A percentile compares a stretch with the other conserved stretches of the same genome.
These are phyloP conservation scores for Podospora pseudopauciseta DNA, from an alignment of 495 filamentous ascomycete species.

Conservation along the genomic window DNA sequence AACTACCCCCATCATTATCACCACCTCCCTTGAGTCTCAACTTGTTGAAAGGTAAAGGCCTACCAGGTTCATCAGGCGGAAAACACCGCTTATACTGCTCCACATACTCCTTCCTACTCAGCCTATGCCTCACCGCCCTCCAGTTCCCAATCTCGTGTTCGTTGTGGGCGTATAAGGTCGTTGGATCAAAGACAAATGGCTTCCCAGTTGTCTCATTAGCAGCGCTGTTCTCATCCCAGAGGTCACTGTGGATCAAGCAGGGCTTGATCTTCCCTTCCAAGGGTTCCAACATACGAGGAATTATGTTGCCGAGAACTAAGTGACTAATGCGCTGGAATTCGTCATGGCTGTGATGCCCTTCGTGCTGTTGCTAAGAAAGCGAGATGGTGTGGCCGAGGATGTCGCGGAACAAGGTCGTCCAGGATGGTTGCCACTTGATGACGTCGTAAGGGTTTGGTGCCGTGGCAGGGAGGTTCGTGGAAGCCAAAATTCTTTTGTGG, in stretches of 20 bases:
- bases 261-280: slow-evolving; percentile 41
- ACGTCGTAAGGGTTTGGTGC: slow-evolving; percentile 25
- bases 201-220: slow-evolving; percentile 27
- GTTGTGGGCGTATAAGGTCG: slow-evolving; percentile 48
- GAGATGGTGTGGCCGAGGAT: slow-evolving; percentile 18
- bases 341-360: slow-evolving; percentile 18
- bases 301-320: slow-evolving; percentile 28
- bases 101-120: slow-evolving; percentile 14
- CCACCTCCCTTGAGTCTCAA: not conserved
- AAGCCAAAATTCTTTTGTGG: slow-evolving; percentile 51
- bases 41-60: not conserved
- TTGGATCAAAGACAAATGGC: slow-evolving; percentile 47
- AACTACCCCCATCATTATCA: not conserved
- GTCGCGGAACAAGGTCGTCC: not conserved
- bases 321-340: slow-evolving; percentile 10
- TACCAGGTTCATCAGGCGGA: slow-evolving; percentile 22
- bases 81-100: slow-evolving; percentile 16
- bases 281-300: slow-evolving; percentile 35
- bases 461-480: slow-evolving; percentile 40
- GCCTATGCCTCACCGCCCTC: slow-evolving; percentile 16
- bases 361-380: slow-evolving; percentile 16
- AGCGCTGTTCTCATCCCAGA: slow-evolving; percentile 45
- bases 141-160: slow-evolving; percentile 46
- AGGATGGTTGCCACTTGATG: slow-evolving; percentile 39
- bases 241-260: slow-evolving; percentile 44